Evolutionary conservation across 1,284 basidiomycete species (phyloP), one percentile per base, ranked within the genome.

Genomic region (Heterobasidion irregulare): DNA sequence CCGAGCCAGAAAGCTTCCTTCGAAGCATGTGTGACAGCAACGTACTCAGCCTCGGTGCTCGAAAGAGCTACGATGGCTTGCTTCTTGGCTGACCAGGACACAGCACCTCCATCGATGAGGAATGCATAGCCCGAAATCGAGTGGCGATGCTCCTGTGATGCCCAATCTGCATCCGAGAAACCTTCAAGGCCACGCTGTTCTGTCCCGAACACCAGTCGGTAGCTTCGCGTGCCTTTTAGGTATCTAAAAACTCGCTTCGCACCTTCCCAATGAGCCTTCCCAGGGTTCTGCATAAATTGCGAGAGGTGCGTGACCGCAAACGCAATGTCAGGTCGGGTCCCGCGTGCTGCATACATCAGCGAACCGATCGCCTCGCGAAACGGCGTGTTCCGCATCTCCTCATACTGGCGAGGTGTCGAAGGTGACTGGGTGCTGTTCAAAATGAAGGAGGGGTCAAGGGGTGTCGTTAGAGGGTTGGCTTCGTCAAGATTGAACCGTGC

Each of bases 81-180:
- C 36, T 63, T 63, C 48, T 61, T 59, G 0, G 58, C 51, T 52
- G 57, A 52, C 64, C 65, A 67, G 1, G 59, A 55, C 4, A 66
- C 52, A 10, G 54, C 50, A 8, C 52, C 58, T 3, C 55, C 55
- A 44, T 38, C 56, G 2, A 65, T 15, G 5, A 56, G 8, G 45
- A 66, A 64, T 9, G 54, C 47, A 36, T 59, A 61, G n/a, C 63
- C 63, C 12, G 56, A 49, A 19, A 57, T 61, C 8, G 63, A 63
- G 32, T 57, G 43, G 5, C 59, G 19, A 35, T 63, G 58, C 10
- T 56, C 46, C 50, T 63, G 50, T 4, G 56, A 56, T n/a, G 58
- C 70, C 57, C 62, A 67, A 56, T 72, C 66, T 6, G 69, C 55
- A 56, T 72, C 69, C 9, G 60, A 53, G 50, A 58, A 71, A 8